These are phyloP conservation scores for Kodamaea sp. DNA, from an alignment of 1,139 yeast species.

Conservation along the genomic window DNA sequence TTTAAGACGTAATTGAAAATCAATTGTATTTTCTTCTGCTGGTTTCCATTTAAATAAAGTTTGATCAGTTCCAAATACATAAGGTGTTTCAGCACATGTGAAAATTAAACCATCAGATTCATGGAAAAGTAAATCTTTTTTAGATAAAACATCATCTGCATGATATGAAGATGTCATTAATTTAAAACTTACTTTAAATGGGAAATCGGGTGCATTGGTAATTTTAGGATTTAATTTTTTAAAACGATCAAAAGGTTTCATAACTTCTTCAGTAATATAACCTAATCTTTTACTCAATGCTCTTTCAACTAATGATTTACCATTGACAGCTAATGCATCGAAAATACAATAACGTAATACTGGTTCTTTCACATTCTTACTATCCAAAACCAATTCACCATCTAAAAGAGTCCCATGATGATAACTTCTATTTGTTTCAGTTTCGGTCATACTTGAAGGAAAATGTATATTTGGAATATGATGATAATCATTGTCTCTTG, in stretches of 20 bases:
- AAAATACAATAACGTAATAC: slow-evolving; percentile 75
- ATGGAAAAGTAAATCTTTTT: slow-evolving; percentile 73
- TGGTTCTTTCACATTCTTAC: slow-evolving; percentile 44
- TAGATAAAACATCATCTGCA: slow-evolving; percentile 70
- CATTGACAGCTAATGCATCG: slow-evolving; percentile 85
- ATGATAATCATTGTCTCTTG: slow-evolving; percentile 83
- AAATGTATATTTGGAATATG: slow-evolving; percentile 81
- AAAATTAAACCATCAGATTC: slow-evolving; percentile 92
- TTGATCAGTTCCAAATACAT: slow-evolving; percentile 82
- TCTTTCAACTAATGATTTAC: slow-evolving; percentile 63
- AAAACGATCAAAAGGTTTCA: slow-evolving; percentile 73
- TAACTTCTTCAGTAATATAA: slow-evolving; percentile 77
- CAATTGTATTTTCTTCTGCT: slow-evolving; percentile 89
- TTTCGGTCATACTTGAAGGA: slow-evolving; percentile 52
- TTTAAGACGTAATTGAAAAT: slow-evolving; percentile 68
- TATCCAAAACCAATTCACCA: slow-evolving; percentile 79
- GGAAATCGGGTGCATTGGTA: slow-evolving; percentile 63
- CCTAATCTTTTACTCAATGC: slow-evolving; percentile 80
- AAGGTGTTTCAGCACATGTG: slow-evolving; percentile 87
- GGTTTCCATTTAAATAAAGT: slow-evolving; percentile 94
- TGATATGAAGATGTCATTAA: slow-evolving; percentile 83
- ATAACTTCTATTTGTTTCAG: slow-evolving; percentile 50
- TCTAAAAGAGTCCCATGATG: slow-evolving; percentile 89
- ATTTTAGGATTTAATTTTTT: slow-evolving; percentile 68
- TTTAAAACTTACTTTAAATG: slow-evolving; percentile 82